Conservation (phyloP, 192 early-diverging fungal genomes). For the Haplosporangium gracile region DNA sequence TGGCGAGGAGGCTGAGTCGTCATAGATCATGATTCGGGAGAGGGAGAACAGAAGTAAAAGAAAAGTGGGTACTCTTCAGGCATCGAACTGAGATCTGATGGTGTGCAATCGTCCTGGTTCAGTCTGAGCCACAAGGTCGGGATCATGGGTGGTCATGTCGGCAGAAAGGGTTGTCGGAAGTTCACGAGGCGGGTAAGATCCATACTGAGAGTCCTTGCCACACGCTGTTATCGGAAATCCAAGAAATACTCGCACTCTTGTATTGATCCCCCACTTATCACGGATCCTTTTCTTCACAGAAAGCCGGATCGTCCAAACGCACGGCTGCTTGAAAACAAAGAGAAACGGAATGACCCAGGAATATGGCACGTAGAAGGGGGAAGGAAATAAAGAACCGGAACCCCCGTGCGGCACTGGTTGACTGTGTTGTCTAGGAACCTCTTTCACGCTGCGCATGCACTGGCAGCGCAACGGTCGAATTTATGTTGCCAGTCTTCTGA, state of each 20-base stretch:
- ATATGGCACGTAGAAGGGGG: neutral
- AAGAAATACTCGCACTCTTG: neutral
- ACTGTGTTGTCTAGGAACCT: neutral
- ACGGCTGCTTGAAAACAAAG: neutral
- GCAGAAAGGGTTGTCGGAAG: neutral
- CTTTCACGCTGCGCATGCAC: conserved; percentile 25
- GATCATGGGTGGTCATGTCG: neutral
- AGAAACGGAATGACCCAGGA: neutral
- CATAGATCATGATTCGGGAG: neutral
- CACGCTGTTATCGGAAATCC: neutral
- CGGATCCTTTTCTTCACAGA: neutral
- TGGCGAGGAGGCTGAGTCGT: neutral
- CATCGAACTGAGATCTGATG: neutral
- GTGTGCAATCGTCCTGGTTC: neutral
- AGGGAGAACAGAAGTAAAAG: neutral
- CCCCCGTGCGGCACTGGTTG: neutral
- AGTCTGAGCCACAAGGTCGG: neutral
- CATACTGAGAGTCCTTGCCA: neutral
- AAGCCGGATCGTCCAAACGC: neutral
- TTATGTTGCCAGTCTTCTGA: conserved; percentile 13
- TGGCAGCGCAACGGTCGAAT: neutral
- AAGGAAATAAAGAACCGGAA: neutral
- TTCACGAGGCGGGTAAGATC: neutral
- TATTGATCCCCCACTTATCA: neutral
- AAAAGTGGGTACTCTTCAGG: neutral